Conservation (phyloP, 441 rosid species). For the Pelargonium citronellum region DNA sequence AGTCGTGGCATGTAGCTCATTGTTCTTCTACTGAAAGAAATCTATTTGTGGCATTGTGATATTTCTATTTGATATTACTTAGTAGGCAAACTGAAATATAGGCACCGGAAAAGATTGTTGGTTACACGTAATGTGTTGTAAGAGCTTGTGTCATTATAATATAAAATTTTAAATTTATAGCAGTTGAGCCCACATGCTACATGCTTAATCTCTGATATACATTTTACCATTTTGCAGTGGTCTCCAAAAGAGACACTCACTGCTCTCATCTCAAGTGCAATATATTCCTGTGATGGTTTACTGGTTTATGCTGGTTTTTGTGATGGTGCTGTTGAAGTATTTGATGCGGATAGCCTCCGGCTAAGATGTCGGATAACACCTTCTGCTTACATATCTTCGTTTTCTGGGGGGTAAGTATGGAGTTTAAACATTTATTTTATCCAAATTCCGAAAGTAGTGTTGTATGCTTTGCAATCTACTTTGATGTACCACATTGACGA, state of each 20-base stretch:
- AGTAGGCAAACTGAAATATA: no score
- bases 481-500: neutral
- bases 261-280: conserved; percentile 50
- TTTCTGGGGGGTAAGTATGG: conserved; percentile 28
- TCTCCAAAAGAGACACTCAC: conserved; percentile 41
- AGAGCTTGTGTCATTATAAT: neutral
- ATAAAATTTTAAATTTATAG: neutral
- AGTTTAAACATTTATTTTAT: neutral
- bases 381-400: conserved; percentile 43
- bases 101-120: no score
- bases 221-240: conserved; percentile 38
- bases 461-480: neutral
- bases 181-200: neutral
- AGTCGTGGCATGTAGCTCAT: neutral
- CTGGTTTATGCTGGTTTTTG: conserved; percentile 47
- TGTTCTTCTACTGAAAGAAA: neutral
- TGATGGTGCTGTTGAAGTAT: conserved; percentile 56
- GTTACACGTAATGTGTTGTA: no score
- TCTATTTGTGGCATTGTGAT: neutral
- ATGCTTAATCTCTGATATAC: neutral
- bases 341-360: conserved; percentile 44
- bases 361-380: conserved; percentile 50
- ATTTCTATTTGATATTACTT: neutral
- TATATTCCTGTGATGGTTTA: conserved; percentile 46
- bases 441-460: neutral